Evolutionary conservation across 1,284 basidiomycete genomes (phyloP), one percentile per base, ranked within the genome.

Genomic region (Heterobasidion irregulare): DNA sequence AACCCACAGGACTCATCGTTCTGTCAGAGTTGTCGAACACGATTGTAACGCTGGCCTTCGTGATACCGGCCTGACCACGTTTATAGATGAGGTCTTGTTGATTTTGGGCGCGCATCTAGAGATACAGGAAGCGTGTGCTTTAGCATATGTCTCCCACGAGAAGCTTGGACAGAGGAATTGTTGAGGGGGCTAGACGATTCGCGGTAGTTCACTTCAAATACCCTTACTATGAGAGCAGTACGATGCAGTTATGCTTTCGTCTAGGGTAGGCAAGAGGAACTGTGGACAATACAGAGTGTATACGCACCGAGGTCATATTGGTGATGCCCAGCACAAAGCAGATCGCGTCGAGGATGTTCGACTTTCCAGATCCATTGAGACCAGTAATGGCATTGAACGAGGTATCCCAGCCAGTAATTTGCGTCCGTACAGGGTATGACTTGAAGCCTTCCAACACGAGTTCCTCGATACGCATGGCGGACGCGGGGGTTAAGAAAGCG

Each of bases 1-100:
- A 83, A 1, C 94, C 94, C 1, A 89, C 79, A 0, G 95, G 97
- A 60, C 92, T 93, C 58, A 84, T 94, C 16, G 82, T 77, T 34
- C 84, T 79, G 69, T 99, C 94, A n/a, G 92, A 91, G 69, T 99
- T 99, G 78, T 99, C 94, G 69, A 99, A 99, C 1, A 99, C 95
- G 65, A 99, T 94, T 13, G 97, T 98, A 2, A 99, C 97, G 58
- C 93, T 96, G 0, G 97, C 97, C 74, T 97, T 97, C 4, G 93
- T 95, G 58, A 99, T 80, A 16, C 97, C 97, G 9, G 97, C 96
- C 69, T 98, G 95, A 2, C 97, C 97, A 48, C 96, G 92, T 71
- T 92, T 97, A 79, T 97, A 97, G 58, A 99, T 98, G 62, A 99
- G 83, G 68, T 99, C 97, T 71, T 95, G 92, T 63, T 97, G 88